These are phyloP conservation scores for Sapria himalayana DNA, from an alignment of 345 rosid genomes.

Conservation along the genomic window DNA sequence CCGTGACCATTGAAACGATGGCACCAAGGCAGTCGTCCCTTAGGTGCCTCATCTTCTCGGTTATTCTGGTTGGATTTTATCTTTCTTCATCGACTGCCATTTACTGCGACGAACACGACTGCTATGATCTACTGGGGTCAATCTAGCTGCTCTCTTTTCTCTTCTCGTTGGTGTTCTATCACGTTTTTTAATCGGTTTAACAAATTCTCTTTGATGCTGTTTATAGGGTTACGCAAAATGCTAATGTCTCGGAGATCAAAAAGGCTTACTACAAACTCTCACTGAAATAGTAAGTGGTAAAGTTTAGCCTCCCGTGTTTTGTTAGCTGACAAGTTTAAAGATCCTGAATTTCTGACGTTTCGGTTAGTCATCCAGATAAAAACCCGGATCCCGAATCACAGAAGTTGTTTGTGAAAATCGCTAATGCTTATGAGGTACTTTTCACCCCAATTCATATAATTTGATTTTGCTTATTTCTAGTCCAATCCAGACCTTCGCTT, in stretches of 20 bases:
- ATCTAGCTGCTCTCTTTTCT: slow-evolving; percentile 1
- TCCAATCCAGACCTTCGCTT: too few species aligned
- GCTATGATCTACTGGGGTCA: slow-evolving; percentile 85
- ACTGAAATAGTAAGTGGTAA: slow-evolving; percentile 37
- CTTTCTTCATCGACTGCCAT: slow-evolving; percentile 42
- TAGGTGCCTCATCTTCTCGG: slow-evolving; percentile 20
- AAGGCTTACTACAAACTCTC: slow-evolving; percentile 91
- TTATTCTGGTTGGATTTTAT: slow-evolving; percentile 19
- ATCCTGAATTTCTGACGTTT: slow-evolving; percentile 7
- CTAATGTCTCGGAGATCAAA: slow-evolving; percentile 83
- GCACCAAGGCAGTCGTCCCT: slow-evolving; percentile 36
- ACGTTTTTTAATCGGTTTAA: neutral
- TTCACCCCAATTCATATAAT: too few species aligned
- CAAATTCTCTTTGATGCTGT: slow-evolving; percentile 2
- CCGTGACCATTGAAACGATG: slow-evolving; percentile 25
- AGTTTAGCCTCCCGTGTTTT: slow-evolving; percentile 1
- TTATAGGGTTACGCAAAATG: slow-evolving; percentile 62
- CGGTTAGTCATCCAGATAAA: slow-evolving; percentile 76
- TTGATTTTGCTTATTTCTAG: too few species aligned
- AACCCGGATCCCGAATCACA: slow-evolving; percentile 91
- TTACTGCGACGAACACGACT: slow-evolving; percentile 93
- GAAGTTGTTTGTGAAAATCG: slow-evolving; percentile 75
- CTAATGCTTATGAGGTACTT: slow-evolving; percentile 92
- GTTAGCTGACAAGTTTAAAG: neutral
- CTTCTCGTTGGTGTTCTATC: neutral